A percentile compares a stretch with the other conserved stretches of the same genome.
Evolutionary conservation across 1,139 yeast species (phyloP).

Genomic region (Scheffersomyces segobiensis): DNA sequence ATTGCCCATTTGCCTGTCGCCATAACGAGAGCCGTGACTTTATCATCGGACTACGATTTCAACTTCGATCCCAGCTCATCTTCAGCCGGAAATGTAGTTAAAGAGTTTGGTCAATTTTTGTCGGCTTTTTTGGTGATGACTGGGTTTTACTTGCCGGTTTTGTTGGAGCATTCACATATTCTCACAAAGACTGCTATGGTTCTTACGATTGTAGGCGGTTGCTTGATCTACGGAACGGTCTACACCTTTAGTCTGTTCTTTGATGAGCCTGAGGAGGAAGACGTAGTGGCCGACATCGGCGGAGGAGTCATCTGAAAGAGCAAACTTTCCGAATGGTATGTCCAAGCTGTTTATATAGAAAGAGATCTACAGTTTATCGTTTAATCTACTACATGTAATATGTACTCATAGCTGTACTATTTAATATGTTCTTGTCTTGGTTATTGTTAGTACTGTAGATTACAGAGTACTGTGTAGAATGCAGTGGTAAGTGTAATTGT

Average conservation of each 20-base stretch:
- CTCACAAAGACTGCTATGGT: constrained; percentile 59
- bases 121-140: constrained; percentile 68
- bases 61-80: constrained; percentile 42
- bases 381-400: not conserved
- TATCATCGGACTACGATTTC: constrained; percentile 44
- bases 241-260: constrained; percentile 72
- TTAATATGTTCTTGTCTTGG: not conserved
- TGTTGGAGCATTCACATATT: constrained; percentile 63
- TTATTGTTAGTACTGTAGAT: not conserved
- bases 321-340: not conserved
- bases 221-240: constrained; percentile 70
- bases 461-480: not conserved
- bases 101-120: constrained; percentile 66
- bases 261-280: constrained; percentile 55
- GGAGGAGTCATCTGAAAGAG: constrained; percentile 31
- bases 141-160: constrained; percentile 67
- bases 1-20: constrained; percentile 72
- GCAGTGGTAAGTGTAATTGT: not conserved
- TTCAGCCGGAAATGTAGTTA: constrained; percentile 28
- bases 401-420: not conserved
- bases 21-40: constrained; percentile 33
- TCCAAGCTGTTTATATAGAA: not conserved
- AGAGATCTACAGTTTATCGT: not conserved
- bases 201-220: constrained; percentile 70
- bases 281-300: constrained; percentile 28